Conservation (phyloP, 116 monocot species). For the Thalassia testudinum region DNA sequence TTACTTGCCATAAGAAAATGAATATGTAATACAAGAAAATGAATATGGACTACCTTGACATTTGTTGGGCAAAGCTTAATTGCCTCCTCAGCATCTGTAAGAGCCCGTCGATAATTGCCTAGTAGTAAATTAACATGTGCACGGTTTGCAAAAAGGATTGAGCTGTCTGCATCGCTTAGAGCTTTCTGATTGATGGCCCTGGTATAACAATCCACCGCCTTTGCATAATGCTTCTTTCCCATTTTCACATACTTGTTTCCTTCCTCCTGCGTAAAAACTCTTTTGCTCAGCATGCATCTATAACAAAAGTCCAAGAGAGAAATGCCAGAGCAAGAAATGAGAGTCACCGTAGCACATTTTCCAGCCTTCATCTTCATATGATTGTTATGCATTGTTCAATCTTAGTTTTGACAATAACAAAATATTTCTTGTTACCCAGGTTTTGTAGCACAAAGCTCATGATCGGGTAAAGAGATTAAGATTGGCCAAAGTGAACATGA, state of each 20-base stretch:
- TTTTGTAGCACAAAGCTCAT: no score
- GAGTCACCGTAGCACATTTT: no score
- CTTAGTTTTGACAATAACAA: no score
- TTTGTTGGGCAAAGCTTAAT: conserved; percentile 47
- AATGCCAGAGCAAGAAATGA: no score
- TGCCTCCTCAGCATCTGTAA: conserved; percentile 66
- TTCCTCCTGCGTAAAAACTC: conserved; percentile 40
- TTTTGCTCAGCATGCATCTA: background rate
- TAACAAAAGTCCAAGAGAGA: no score
- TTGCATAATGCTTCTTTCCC: conserved; percentile 71
- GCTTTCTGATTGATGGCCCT: conserved; percentile 71
- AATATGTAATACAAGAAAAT: no score
- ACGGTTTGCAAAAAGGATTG: conserved; percentile 68
- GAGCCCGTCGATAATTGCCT: conserved; percentile 68
- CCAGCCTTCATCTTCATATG: no score
- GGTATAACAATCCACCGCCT: conserved; percentile 77
- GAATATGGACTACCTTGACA: conserved; percentile 64
- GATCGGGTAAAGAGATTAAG: no score
- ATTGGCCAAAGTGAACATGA: no score
- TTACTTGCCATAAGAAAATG: no score
- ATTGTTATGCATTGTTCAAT: no score
- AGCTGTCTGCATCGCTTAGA: conserved; percentile 34
- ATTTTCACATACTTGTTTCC: conserved; percentile 75
- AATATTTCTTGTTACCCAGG: no score
- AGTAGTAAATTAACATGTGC: conserved; percentile 80